phyloP scores from a whole-genome alignment of 2,329 filamentous ascomycete genomes.

The Apiospora malaysiana region DNA sequence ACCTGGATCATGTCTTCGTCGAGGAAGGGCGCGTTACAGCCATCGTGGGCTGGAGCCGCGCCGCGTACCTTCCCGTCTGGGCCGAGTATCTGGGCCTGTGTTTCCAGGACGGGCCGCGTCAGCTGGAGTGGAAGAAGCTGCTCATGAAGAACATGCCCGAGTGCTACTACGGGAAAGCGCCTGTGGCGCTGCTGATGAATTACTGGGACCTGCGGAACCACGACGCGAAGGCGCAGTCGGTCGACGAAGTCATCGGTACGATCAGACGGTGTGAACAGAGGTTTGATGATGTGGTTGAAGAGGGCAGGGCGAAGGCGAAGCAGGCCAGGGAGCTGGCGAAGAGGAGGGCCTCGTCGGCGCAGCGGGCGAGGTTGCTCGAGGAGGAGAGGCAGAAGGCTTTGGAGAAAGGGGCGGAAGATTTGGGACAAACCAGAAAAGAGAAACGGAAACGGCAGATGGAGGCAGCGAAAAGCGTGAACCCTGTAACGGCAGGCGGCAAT shows the following conservation, averaged over 20 bases:
- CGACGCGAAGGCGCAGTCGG: neutral
- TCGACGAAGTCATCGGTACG: too few species aligned
- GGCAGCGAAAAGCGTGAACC: neutral
- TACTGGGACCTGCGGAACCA: neutral
- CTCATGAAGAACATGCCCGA: neutral
- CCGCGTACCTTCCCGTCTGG: constrained; percentile 10
- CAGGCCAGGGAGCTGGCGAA: neutral
- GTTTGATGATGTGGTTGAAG: neutral
- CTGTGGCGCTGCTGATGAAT: neutral
- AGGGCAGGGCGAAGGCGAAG: neutral
- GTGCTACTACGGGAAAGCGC: neutral
- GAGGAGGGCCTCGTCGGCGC: neutral
- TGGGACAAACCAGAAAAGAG: neutral
- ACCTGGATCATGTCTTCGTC: constrained; percentile 32
- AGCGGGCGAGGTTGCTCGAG: neutral
- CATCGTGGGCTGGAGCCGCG: constrained; percentile 16
- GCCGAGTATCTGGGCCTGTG: constrained; percentile 20
- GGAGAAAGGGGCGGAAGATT: neutral
- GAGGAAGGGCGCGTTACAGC: constrained; percentile 17
- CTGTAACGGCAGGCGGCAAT: neutral
- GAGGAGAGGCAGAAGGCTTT: neutral
- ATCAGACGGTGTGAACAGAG: neutral
- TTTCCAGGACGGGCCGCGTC: neutral
- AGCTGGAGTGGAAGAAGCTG: constrained; percentile 22
- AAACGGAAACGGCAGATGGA: neutral